Evolutionary conservation across 1,284 basidiomycete genomes (phyloP).

Genomic region (Rhodotorula sp.): DNA sequence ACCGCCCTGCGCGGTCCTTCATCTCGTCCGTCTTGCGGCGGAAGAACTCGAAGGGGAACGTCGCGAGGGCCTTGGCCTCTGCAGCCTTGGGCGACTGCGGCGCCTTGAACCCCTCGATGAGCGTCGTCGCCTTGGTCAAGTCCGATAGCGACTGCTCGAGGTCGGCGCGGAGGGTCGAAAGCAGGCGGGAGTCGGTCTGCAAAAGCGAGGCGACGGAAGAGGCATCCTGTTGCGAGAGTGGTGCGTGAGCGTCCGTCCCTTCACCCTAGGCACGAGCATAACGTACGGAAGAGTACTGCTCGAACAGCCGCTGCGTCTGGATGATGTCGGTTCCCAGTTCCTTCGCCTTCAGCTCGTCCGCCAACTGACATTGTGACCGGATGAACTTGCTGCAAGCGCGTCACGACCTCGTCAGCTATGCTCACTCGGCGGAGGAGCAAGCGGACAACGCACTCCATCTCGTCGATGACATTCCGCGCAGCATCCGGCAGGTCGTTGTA

Average conservation of each 20-base stretch:
- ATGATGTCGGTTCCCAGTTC: slow-evolving; percentile 72
- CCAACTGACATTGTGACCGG: slow-evolving; percentile 72
- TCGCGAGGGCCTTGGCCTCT: slow-evolving; percentile 72
- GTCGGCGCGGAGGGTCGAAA: slow-evolving; percentile 32
- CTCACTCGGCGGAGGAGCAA: neutral
- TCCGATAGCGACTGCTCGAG: slow-evolving; percentile 35
- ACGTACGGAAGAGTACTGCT: slow-evolving; percentile 64
- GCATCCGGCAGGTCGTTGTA: slow-evolving; percentile 79
- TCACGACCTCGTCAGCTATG: neutral
- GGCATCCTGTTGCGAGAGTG: slow-evolving; percentile 28
- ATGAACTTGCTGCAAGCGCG: slow-evolving; percentile 62
- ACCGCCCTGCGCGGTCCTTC: slow-evolving; percentile 69
- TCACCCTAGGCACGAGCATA: neutral
- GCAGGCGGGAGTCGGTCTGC: slow-evolving; percentile 22
- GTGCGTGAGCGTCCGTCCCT: neutral
- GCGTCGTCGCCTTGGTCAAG: slow-evolving; percentile 67
- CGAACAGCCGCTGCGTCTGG: slow-evolving; percentile 68
- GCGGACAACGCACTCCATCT: slow-evolving; percentile 64
- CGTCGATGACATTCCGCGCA: slow-evolving; percentile 64
- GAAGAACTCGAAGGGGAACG: slow-evolving; percentile 84
- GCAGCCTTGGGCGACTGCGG: slow-evolving; percentile 60
- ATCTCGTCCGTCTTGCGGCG: slow-evolving; percentile 69
- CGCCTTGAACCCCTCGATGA: slow-evolving; percentile 66
- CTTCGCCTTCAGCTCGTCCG: slow-evolving; percentile 70
- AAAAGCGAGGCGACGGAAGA: slow-evolving; percentile 31